phyloP scores from a whole-genome alignment of 805 yeast genomes.

The Candida methanosorbosa region DNA sequence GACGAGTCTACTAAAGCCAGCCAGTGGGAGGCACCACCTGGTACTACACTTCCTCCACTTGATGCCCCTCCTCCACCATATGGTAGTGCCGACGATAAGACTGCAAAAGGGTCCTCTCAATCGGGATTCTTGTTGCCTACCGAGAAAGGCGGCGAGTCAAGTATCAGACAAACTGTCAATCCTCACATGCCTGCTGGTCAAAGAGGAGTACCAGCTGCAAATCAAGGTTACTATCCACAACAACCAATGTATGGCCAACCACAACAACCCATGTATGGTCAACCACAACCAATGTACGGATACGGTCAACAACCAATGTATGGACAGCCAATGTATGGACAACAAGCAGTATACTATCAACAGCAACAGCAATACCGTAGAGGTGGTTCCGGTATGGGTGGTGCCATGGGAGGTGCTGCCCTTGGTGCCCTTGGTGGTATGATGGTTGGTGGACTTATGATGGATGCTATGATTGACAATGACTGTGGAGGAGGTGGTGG shows the following conservation, averaged over 20 bases:
- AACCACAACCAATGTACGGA: constrained; percentile 9
- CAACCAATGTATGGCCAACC: constrained; percentile 4
- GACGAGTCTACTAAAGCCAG: constrained; percentile 61
- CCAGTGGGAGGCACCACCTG: constrained; percentile 84
- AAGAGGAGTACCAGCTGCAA: no score
- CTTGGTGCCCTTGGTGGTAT: constrained; percentile 23
- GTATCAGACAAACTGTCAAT: no score
- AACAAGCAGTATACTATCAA: constrained; percentile 11
- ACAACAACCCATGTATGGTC: constrained; percentile 7
- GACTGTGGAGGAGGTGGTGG: constrained; percentile 7
- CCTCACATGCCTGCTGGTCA: no score
- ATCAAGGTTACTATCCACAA: constrained; percentile 5
- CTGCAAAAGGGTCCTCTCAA: no score
- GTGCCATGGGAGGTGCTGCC: constrained; percentile 25
- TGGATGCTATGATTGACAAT: constrained; percentile 12
- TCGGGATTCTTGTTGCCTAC: no score
- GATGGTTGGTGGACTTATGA: constrained; percentile 18
- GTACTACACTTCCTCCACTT: constrained; percentile 34
- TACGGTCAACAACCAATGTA: constrained; percentile 11
- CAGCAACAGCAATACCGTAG: constrained; percentile 13
- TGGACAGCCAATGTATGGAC: constrained; percentile 4
- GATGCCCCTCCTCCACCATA: constrained; percentile 35
- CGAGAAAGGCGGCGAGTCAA: no score
- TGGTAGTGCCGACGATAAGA: no score
- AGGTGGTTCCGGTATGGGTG: constrained; percentile 16